These are phyloP conservation scores for Glarea lozoyensis DNA, from an alignment of 495 filamentous ascomycete species.

Conservation along the genomic window DNA sequence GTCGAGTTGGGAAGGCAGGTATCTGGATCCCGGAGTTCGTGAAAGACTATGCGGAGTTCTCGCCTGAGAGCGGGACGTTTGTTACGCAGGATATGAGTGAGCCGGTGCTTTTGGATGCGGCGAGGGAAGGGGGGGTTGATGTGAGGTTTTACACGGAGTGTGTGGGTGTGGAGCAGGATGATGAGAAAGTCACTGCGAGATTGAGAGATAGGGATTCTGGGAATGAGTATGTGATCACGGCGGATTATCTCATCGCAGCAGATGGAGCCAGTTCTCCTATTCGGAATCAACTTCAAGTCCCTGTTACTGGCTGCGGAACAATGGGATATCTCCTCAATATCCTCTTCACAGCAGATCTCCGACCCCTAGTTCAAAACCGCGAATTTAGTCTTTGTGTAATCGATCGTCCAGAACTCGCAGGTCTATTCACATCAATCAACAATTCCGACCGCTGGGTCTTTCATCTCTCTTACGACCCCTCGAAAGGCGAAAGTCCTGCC, in stretches of 20 bases:
- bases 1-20: conserved; percentile 1
- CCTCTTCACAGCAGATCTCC: conserved; percentile 27
- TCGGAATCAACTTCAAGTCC: conserved; percentile 2
- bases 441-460: conserved; percentile 36
- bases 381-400: conserved; percentile 28
- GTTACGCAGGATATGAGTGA: conserved; percentile 44
- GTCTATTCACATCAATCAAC: conserved; percentile 29
- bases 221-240: background rate
- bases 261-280: conserved; percentile 12
- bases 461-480: conserved; percentile 28
- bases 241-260: conserved; percentile 14
- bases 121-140: conserved; percentile 25
- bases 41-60: conserved; percentile 35
- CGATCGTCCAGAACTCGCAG: conserved; percentile 27
- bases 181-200: conserved; percentile 1
- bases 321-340: conserved; percentile 32
- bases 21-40: conserved; percentile 2
- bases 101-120: conserved; percentile 28
- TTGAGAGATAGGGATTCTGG: conserved; percentile 2
- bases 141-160: conserved; percentile 17
- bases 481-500: conserved; percentile 17
- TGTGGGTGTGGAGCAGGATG: conserved; percentile 9
- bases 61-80: conserved; percentile 38
- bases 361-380: conserved; percentile 16
- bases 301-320: conserved; percentile 21